Evolutionary conservation across 495 filamentous ascomycete genomes (phyloP).

Genomic region (Neurospora discreta): DNA sequence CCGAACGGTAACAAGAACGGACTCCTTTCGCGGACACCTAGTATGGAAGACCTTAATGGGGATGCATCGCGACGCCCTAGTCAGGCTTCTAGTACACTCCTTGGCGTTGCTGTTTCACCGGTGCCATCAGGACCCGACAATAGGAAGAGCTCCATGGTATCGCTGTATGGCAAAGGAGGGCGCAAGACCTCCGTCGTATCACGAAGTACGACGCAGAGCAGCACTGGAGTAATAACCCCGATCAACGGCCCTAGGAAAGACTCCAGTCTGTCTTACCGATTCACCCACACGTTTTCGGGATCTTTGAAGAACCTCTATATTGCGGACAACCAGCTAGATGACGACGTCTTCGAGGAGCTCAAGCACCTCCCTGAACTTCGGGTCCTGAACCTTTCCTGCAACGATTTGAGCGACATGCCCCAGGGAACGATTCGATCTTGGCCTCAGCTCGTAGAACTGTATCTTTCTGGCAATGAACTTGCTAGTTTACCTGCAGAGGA

Average conservation of each 20-base stretch:
- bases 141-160: conserved; percentile 66
- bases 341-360: conserved; percentile 89
- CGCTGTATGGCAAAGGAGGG: conserved; percentile 60
- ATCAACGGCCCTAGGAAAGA: conserved; percentile 60
- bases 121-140: conserved; percentile 45
- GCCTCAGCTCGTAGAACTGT: conserved; percentile 81
- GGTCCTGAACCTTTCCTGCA: conserved; percentile 89
- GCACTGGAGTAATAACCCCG: conserved; percentile 42
- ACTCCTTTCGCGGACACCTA: conserved; percentile 46
- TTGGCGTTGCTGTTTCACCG: conserved; percentile 67
- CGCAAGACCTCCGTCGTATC: conserved; percentile 80
- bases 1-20: conserved; percentile 35
- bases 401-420: conserved; percentile 85
- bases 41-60: conserved; percentile 63
- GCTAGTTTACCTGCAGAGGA: conserved; percentile 88
- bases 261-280: conserved; percentile 62
- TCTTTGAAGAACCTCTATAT: conserved; percentile 76
- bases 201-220: conserved; percentile 37
- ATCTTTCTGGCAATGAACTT: conserved; percentile 90
- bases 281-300: conserved; percentile 73
- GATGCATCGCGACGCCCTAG: conserved; percentile 74
- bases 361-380: conserved; percentile 73
- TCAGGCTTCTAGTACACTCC: conserved; percentile 63
- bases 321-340: conserved; percentile 86
- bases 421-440: conserved; percentile 76